Evolutionary conservation across 1,139 yeast genomes (phyloP).

Genomic region (Suhomyces ambrosiae): DNA sequence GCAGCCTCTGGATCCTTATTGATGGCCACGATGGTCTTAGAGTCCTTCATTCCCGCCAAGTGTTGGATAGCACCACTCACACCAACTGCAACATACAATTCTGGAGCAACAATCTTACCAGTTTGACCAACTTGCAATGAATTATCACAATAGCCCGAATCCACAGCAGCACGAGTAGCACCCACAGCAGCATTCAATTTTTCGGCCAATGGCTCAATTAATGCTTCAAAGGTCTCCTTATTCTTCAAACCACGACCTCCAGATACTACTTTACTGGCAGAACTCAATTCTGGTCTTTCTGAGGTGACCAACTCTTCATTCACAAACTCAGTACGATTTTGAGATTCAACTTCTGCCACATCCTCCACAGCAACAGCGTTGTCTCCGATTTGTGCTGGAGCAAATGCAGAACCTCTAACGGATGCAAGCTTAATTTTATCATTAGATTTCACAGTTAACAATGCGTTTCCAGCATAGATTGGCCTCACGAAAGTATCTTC

Average conservation of each 20-base stretch:
- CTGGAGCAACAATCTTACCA: conserved; percentile 97
- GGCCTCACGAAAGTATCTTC: conserved; percentile 84
- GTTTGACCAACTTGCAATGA: conserved; percentile 99
- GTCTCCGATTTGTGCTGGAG: conserved; percentile 50
- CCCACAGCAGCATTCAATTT: conserved; percentile 91
- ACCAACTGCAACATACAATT: conserved; percentile 88
- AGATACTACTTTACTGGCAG: conserved; percentile 78
- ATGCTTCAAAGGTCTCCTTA: conserved; percentile 79
- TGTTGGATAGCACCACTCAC: conserved; percentile 98
- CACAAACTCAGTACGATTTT: conserved; percentile 55
- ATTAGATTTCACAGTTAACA: conserved; percentile 73
- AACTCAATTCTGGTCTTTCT: conserved; percentile 88
- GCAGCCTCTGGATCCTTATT: conserved; percentile 96
- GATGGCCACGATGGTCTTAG: conserved; percentile 90
- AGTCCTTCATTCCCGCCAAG: conserved; percentile 97
- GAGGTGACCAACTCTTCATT: conserved; percentile 72
- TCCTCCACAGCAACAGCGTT: conserved; percentile 54
- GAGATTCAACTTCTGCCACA: conserved; percentile 28
- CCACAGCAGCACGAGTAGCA: conserved; percentile 98
- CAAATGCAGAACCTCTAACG: conserved; percentile 84
- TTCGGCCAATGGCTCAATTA: conserved; percentile 83
- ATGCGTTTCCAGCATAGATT: conserved; percentile 93
- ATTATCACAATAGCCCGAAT: conserved; percentile 92
- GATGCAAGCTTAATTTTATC: conserved; percentile 72
- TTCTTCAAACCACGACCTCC: conserved; percentile 96